Percentiles rank a stretch among this genome's conserved stretches.
These are phyloP conservation scores for Malassezia nana DNA, from an alignment of 1,284 basidiomycete genomes.

Conservation along the genomic window DNA sequence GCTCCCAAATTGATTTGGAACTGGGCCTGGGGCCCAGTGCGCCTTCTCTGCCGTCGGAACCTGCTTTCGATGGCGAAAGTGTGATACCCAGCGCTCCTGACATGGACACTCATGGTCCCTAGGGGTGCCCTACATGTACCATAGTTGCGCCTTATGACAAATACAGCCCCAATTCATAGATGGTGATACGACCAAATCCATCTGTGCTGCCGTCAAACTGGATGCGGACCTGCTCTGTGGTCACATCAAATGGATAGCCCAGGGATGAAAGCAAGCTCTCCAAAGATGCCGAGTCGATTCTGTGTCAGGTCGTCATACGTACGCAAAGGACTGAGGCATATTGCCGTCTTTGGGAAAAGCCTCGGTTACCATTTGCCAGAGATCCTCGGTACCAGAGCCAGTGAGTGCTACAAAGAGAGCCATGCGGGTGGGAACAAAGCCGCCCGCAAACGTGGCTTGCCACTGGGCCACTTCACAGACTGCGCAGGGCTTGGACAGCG, in stretches of 20 bases:
- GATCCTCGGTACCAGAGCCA: neutral
- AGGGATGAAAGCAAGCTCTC: neutral
- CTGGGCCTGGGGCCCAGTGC: neutral
- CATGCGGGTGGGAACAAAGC: conserved; percentile 11
- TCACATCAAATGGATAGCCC: neutral
- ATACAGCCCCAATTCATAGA: conserved; percentile 6
- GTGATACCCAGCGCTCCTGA: neutral
- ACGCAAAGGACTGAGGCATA: conserved; percentile 7
- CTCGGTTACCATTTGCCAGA: neutral
- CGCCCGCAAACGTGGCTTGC: conserved; percentile 15
- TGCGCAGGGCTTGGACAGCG: neutral
- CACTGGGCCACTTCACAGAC: neutral
- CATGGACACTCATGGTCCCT: neutral
- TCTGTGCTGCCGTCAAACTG: conserved; percentile 17
- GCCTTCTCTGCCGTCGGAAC: neutral
- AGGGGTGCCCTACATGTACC: neutral
- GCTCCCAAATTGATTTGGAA: neutral
- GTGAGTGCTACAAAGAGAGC: neutral
- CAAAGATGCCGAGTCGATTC: neutral
- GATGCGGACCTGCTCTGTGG: neutral
- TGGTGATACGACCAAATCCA: conserved; percentile 11
- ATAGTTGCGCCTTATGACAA: neutral
- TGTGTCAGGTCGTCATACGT: neutral
- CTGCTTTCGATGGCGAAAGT: neutral
- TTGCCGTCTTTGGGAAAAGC: conserved; percentile 13